Base-by-base conservation (phyloP, 192 early-diverging fungal genomes). In the Phlyctochytrium arcticum region DNA sequence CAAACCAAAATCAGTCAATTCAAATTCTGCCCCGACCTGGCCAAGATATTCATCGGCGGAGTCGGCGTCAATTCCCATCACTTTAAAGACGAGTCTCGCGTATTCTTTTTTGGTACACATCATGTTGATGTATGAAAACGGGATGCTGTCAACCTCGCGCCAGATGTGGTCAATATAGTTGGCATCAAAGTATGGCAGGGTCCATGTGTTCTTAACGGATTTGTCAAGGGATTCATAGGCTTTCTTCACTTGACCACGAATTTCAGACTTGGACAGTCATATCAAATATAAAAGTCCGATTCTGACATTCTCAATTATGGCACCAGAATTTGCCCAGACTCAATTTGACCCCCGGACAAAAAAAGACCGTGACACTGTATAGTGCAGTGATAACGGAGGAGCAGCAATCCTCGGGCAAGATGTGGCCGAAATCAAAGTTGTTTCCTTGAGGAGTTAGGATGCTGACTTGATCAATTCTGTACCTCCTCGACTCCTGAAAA, bases 351-450 rank as follows among this genome's bases (percentile, higher is more conserved):
- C 48, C 31, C 78, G 72, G n/a, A 82, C 59, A 31, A 76, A 63
- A 53, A 83, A 80, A 62, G 82, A 82, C 60, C 77, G 79, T 15
- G 80, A 72, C 7, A 82, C n/a, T n/a, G 54, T 34, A 82, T 67
- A 17, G 82, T 72, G 37, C 54, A 65, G 56, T 82, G 81, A 21
- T 75, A 46, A 57, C 82, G 76, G 49, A 70, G 60, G 6, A n/a
- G n/a, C n/a, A n/a, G n/a, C n/a, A n/a, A n/a, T n/a, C n/a, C n/a
- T 65, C 75, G 31, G 73, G 54, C 24, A 75, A 68, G n/a, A 82
- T 61, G 21, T 70, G 50, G 17, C 78, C 79, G 49, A 80, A 76
- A 66, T 83, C 77, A 37, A 80, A 83, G 17, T 30, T 50, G n/a
- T 31, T 33, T 0, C 32, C 69, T 29, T 72, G 46, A 2, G 70